Evolutionary conservation across 1,139 yeast genomes (phyloP).

Genomic region (Hansenula sp.): DNA sequence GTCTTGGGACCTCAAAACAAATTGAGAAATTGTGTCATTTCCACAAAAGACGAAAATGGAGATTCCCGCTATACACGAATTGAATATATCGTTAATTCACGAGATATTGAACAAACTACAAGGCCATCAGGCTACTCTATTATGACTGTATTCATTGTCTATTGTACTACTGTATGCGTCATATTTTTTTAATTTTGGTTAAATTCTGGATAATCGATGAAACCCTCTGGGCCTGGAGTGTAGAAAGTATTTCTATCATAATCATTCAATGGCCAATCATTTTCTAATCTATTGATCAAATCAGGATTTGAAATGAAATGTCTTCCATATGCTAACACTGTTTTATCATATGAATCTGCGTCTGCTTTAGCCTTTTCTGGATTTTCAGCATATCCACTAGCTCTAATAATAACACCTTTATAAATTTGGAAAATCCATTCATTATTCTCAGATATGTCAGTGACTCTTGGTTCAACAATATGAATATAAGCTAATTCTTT

Average conservation of each 20-base stretch:
- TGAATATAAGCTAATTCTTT: conserved; percentile 44
- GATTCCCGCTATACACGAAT: too few species aligned
- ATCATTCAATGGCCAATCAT: conserved; percentile 37
- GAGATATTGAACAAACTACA: too few species aligned
- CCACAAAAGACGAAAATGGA: too few species aligned
- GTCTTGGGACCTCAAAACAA: too few species aligned
- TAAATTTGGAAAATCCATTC: conserved; percentile 27
- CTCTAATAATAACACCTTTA: conserved; percentile 34
- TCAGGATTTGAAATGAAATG: conserved; percentile 47
- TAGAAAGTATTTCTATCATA: conserved; percentile 37
- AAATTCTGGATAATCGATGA: conserved; percentile 23
- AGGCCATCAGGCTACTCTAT: too few species aligned
- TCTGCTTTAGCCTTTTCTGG: conserved; percentile 17
- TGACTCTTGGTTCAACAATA: conserved; percentile 36
- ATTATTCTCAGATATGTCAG: conserved; percentile 16
- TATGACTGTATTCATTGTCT: too few species aligned
- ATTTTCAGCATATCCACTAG: conserved; percentile 32
- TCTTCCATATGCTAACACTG: conserved; percentile 42
- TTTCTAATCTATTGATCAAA: conserved; percentile 36
- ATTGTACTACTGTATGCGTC: too few species aligned
- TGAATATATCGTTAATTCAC: too few species aligned
- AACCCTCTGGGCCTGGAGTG: conserved; percentile 25
- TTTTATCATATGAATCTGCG: conserved; percentile 22
- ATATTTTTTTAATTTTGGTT: too few species aligned
- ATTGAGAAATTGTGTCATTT: too few species aligned